These are phyloP conservation scores for Flaveria floridana DNA, from an alignment of 140 eudicot genomes.

Conservation along the genomic window DNA sequence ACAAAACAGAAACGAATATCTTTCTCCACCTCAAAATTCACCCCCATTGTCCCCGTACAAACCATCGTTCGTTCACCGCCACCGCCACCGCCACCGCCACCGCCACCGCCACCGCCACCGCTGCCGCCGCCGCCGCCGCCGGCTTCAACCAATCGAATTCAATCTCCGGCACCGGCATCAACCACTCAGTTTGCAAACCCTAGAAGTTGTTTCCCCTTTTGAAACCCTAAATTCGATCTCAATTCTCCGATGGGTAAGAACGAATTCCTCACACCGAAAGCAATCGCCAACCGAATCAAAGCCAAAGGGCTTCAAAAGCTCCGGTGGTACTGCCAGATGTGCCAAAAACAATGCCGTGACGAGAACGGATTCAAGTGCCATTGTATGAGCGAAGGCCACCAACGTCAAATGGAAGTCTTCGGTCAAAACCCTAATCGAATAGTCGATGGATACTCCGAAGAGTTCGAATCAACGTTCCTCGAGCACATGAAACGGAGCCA, in stretches of 20 bases:
- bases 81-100: background rate
- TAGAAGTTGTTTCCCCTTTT: background rate
- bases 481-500: slow-evolving; percentile 93
- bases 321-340: slow-evolving; percentile 93
- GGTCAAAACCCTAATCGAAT: slow-evolving; percentile 79
- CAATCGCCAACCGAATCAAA: slow-evolving; percentile 83
- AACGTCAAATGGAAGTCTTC: slow-evolving; percentile 78
- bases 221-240: background rate
- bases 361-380: slow-evolving; percentile 89
- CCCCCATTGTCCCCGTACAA: background rate
- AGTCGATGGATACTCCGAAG: slow-evolving; percentile 76
- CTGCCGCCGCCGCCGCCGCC: too few species aligned
- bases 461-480: slow-evolving; percentile 60
- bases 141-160: too few species aligned
- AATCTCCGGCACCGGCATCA: too few species aligned
- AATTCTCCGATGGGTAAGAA: slow-evolving; percentile 69
- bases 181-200: slow-evolving; percentile 8
- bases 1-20: background rate
- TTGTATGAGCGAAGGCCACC: slow-evolving; percentile 81
- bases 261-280: slow-evolving; percentile 81
- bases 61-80: background rate
- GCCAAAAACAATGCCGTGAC: slow-evolving; percentile 88
- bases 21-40: background rate
- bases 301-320: slow-evolving; percentile 85
- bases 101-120: too few species aligned